These are phyloP conservation scores for Pyrenochaeta sp. DNA, from an alignment of 2,329 filamentous ascomycete genomes.

Conservation along the genomic window DNA sequence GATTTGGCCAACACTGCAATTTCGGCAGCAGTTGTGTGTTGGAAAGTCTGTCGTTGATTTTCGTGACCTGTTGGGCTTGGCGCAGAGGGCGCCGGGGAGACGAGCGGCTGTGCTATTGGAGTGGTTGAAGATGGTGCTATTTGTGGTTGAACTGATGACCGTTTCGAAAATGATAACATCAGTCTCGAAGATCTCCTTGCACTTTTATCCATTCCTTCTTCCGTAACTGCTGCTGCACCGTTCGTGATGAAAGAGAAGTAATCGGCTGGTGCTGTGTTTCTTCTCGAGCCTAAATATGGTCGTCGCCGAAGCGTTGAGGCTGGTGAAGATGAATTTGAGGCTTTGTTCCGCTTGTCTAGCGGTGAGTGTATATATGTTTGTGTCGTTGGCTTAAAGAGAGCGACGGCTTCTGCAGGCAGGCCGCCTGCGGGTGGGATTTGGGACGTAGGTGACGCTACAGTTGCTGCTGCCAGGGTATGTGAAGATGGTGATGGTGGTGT, in stretches of 20 bases:
- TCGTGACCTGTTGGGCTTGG: not conserved
- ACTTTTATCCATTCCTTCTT: not conserved
- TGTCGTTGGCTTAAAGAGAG: conserved; percentile 3
- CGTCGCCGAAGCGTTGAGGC: not conserved
- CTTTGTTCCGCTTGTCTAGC: conserved; percentile 4
- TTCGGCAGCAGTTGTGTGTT: conserved; percentile 2
- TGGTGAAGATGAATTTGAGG: not conserved
- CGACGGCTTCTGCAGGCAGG: not conserved
- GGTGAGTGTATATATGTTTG: conserved; percentile 5
- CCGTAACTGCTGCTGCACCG: not conserved
- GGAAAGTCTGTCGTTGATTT: not conserved
- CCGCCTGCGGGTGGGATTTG: not conserved
- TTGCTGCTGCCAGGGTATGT: not conserved
- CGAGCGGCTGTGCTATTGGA: not conserved
- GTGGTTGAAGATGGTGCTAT: not conserved
- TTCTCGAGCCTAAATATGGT: not conserved
- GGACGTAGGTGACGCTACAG: not conserved
- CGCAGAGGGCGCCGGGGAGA: not conserved
- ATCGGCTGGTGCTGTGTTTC: not conserved
- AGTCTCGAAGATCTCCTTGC: not conserved
- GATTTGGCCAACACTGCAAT: conserved; percentile 1
- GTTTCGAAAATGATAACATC: not conserved
- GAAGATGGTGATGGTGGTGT: not conserved
- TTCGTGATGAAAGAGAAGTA: not conserved
- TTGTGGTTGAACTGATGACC: not conserved